Evolutionary conservation across 78 protist genomes (phyloP), one percentile per base, ranked within the genome.

Genomic region (Dictyostelium purpureum): DNA sequence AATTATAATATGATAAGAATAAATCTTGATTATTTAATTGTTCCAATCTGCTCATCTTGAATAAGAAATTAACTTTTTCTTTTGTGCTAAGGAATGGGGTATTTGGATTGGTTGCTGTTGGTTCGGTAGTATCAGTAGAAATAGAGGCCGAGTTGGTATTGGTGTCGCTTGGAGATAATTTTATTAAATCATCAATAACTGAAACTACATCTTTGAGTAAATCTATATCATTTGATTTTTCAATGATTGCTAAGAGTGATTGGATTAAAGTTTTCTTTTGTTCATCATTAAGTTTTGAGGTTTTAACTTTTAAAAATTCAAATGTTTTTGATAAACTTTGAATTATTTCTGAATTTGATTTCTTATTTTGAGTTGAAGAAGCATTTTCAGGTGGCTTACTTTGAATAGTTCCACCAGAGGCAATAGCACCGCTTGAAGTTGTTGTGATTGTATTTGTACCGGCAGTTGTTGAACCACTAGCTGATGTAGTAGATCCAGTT

Each of bases 21-120:
- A 73, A 59, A n/a, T 71, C 77, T 1, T 28, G n/a, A 61, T 47
- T 54, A 11, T 59, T 28, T n/a, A 83, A 71, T 43, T 52, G 80
- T 7, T 92, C 96, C 1, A 91, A 69, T 10, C 82, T 6, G 24
- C 65, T 18, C 88, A 96, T 77, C 93, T 88, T 90, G 19, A 65
- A 33, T 4, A 94, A 19, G 28, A 89, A 76, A 24, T 67, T 65
- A 18, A 85, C 75, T 31, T 92, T 89, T 26, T 94, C 96, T 59
- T 91, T 92, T 49, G 61, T 61, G 38, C 59, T 1, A 2, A 79
- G 43, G 33, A 70, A 47, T 37, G 61, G 77, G 2, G 90, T 35
- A 21, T 16, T 4, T 38, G 37, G 33, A 45, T 28, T 1, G 7
- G 66, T 57, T n/a, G 66, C 9, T 6, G 37, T 59, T 67, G 61